Evolutionary conservation across 768 basidiomycete species (phyloP).

Genomic region (Rubroboletus pulcherrimus): DNA sequence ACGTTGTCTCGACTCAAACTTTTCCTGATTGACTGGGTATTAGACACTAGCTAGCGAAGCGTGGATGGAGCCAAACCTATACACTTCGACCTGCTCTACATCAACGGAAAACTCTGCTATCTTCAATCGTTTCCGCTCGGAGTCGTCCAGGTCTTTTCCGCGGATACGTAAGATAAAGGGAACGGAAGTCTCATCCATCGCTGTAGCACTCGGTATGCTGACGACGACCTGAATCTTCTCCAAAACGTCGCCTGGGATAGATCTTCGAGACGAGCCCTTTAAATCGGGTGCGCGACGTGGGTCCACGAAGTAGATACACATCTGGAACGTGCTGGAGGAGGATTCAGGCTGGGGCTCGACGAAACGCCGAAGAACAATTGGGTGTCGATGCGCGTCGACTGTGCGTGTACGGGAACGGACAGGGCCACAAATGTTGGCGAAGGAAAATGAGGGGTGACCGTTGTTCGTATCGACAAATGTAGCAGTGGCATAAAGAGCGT

Average conservation of each 20-base stretch:
- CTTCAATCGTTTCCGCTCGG: conserved; percentile 52
- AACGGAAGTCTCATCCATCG: conserved; percentile 44
- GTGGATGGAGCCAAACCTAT: conserved; percentile 45
- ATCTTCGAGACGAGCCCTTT: conserved; percentile 6
- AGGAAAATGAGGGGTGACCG: conserved; percentile 38
- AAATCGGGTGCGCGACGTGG: conserved; percentile 26
- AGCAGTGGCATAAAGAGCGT: conserved; percentile 65
- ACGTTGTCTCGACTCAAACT: conserved; percentile 40
- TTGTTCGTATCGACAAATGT: conserved; percentile 51
- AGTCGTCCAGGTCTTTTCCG: conserved; percentile 46
- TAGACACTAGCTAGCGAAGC: conserved; percentile 3
- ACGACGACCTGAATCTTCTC: conserved; percentile 63
- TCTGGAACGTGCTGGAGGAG: conserved; percentile 28
- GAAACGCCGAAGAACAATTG: conserved; percentile 54
- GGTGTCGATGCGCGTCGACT: conserved; percentile 36
- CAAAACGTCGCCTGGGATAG: conserved; percentile 52
- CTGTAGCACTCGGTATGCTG: conserved; percentile 54
- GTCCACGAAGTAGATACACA: conserved; percentile 44
- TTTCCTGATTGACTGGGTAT: conserved; percentile 32
- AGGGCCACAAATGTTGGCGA: conserved; percentile 54
- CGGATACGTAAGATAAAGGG: conserved; percentile 61
- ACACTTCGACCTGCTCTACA: conserved; percentile 61
- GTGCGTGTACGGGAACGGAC: conserved; percentile 45
- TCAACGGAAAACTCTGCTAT: conserved; percentile 54
- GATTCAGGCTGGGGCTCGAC: conserved; percentile 38